Evolutionary conservation across 495 filamentous ascomycete genomes (phyloP), one percentile per base, ranked within the genome.

Genomic region (Trichoderma parareesei): DNA sequence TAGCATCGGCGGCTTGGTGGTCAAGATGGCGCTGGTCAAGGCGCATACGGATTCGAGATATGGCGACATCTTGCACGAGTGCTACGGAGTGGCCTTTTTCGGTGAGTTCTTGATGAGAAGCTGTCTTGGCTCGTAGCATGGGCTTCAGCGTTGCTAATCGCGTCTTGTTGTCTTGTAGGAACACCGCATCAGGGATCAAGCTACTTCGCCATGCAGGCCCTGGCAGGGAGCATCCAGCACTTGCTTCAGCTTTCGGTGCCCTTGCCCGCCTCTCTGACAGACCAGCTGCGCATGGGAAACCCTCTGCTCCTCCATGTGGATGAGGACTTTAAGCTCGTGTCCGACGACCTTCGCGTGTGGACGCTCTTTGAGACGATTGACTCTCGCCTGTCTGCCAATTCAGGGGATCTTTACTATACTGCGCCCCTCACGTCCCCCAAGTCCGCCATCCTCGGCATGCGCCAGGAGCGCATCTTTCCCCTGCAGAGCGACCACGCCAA

Each of bases 171-270:
- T 8, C 33, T 7, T 41, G 9, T 9, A 73, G 84, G 80, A 16
- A 86, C 84, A 1, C 85, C 86, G 1, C 85, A 89, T 67, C 83
- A 82, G 48, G 86, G 87, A 5, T 88, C 85, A 1, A 88, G 83
- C 37, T 87, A 87, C 67, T 76, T 88, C 57, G 87, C 85, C 4
- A 82, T 82, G 66, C 75, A 77, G 0, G 78, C 82, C 65, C 85
- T 85, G 64, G 76, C 76, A 20, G 72, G 77, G 27, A 86, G 81
- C 67, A 84, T 88, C 38, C 77, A 76, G 40, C 73, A 74, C n/a
- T 65, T 87, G 4, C 70, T 88, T 14, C 78, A 77, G n/a, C 67
- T 88, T n/a, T 79, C 85, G 41, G 73, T 76, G 35, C 75, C 81
- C 2, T 75, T 87, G 16, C 84, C 84, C 1, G 65, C 66, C 11